Evolutionary conservation across 768 basidiomycete species (phyloP).

Genomic region (Tylopilus sp.): DNA sequence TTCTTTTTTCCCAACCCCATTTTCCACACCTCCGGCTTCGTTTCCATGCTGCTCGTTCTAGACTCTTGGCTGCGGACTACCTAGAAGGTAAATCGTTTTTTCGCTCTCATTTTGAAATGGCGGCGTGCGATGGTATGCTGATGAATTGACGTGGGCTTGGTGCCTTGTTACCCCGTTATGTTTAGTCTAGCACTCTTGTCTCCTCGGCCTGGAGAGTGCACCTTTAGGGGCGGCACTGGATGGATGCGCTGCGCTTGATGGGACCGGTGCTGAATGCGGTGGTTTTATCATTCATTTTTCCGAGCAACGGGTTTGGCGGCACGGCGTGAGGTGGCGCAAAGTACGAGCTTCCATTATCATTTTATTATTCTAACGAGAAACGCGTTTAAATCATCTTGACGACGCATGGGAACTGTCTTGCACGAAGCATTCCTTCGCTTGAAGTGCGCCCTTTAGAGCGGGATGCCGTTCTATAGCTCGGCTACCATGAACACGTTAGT

Average conservation of each 20-base stretch:
- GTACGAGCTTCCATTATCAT: slow-evolving; percentile 8
- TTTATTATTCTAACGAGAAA: slow-evolving; percentile 5
- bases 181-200: slow-evolving; percentile 8
- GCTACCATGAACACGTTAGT: not conserved
- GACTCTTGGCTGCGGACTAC: slow-evolving; percentile 62
- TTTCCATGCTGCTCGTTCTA: slow-evolving; percentile 23
- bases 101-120: slow-evolving; percentile 15
- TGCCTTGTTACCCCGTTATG: slow-evolving; percentile 4
- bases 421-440: not conserved
- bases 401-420: not conserved
- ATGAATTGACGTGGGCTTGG: slow-evolving; percentile 3
- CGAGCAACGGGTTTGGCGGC: not conserved
- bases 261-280: not conserved
- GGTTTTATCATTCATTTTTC: slow-evolving; percentile 1
- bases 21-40: not conserved
- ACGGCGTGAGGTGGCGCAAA: slow-evolving; percentile 12
- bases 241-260: not conserved
- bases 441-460: not conserved
- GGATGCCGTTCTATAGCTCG: not conserved
- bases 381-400: not conserved
- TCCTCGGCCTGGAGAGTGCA: not conserved
- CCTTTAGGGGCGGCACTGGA: not conserved
- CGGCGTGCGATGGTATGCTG: slow-evolving; percentile 4
- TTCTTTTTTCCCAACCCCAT: slow-evolving; percentile 9
- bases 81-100: slow-evolving; percentile 47